Percentiles rank a stretch among this genome's conserved stretches.
Evolutionary conservation across 2,329 filamentous ascomycete species (phyloP).

Genomic region (Colletotrichum costaricense): DNA sequence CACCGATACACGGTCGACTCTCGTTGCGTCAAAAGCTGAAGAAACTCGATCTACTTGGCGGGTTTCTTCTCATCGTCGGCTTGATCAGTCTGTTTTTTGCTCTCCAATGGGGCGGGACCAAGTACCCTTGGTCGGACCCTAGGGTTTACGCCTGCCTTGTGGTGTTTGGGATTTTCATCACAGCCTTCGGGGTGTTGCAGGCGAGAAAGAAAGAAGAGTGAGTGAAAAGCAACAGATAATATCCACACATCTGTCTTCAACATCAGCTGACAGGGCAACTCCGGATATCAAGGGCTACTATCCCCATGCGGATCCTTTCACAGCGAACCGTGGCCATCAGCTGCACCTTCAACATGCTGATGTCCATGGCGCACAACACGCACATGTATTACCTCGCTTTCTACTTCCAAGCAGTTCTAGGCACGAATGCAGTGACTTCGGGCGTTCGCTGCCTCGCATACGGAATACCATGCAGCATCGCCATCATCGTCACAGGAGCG

Average conservation of each 20-base stretch:
- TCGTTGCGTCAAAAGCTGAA: not conserved
- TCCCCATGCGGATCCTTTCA: not conserved
- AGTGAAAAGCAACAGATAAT: not conserved
- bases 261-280: not conserved
- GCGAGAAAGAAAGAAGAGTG: not conserved
- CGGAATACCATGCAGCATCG: not conserved
- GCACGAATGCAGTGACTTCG: not conserved
- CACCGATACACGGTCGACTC: not conserved
- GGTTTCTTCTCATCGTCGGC: not conserved
- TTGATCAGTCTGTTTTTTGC: not conserved
- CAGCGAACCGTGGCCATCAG: constrained; percentile 5
- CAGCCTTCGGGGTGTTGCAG: not conserved
- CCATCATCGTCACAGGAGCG: not conserved
- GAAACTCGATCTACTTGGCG: not conserved
- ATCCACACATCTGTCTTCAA: not conserved
- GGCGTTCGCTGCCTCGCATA: not conserved
- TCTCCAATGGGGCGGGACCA: constrained; percentile 1
- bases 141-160: not conserved
- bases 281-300: not conserved
- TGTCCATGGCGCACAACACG: not conserved
- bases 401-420: not conserved
- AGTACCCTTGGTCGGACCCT: not conserved
- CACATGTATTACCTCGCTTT: not conserved
- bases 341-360: not conserved
- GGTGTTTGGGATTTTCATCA: not conserved